phyloP scores from a whole-genome alignment of 2,329 filamentous ascomycete species.

The Phyllosticta citribraziliensis region DNA sequence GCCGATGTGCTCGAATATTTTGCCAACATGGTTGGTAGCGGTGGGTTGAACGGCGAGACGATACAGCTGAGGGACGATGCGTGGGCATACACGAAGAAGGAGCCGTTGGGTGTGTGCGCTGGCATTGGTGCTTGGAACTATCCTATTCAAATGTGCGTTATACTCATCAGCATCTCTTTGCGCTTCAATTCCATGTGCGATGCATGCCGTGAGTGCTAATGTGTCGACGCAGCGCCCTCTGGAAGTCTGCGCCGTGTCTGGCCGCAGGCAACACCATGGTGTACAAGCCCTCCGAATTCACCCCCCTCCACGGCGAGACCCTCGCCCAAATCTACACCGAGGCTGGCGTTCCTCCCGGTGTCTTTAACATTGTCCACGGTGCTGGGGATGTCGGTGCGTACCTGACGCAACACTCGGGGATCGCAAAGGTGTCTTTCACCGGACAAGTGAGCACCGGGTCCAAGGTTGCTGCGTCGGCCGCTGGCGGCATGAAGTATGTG shows the following conservation, averaged over 20 bases:
- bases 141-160: slow-evolving; percentile 63
- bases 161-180: slow-evolving; percentile 1
- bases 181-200: slow-evolving; percentile 1
- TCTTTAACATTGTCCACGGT: slow-evolving; percentile 64
- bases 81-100: slow-evolving; percentile 75
- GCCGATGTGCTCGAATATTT: slow-evolving; percentile 83
- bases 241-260: slow-evolving; percentile 79
- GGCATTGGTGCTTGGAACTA: slow-evolving; percentile 92
- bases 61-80: slow-evolving; percentile 64
- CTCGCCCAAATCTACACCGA: slow-evolving; percentile 69
- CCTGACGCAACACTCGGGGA: slow-evolving; percentile 58
- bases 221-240: slow-evolving; percentile 47
- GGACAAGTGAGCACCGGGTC: slow-evolving; percentile 75
- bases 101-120: slow-evolving; percentile 71
- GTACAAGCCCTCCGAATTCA: slow-evolving; percentile 84
- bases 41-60: slow-evolving; percentile 72
- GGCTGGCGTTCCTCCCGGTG: slow-evolving; percentile 68
- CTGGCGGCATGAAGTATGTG: slow-evolving; percentile 75
- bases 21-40: slow-evolving; percentile 66
- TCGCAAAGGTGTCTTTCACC: slow-evolving; percentile 84
- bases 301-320: slow-evolving; percentile 68
- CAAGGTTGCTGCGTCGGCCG: slow-evolving; percentile 69
- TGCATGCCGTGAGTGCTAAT: not conserved
- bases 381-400: slow-evolving; percentile 68
- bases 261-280: slow-evolving; percentile 85